phyloP scores from a whole-genome alignment of 2,329 filamentous ascomycete genomes.

The Penicillium sp. region DNA sequence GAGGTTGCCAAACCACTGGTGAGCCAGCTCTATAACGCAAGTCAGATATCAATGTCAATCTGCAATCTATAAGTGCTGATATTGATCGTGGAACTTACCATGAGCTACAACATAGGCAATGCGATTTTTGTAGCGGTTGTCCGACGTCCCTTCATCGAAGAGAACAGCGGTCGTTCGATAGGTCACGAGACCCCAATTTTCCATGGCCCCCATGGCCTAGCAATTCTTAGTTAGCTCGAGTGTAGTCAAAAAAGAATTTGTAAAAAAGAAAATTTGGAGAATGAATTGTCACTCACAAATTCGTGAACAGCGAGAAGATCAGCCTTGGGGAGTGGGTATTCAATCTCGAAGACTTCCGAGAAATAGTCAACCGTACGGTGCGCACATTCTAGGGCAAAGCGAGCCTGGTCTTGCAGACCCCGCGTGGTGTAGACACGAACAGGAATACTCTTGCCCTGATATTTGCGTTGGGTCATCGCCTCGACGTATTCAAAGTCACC shows the following conservation, averaged over 20 bases:
- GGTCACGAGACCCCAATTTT: slow-evolving; percentile 95
- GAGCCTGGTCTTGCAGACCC: slow-evolving; percentile 89
- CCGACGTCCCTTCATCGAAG: slow-evolving; percentile 91
- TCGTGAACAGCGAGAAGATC: slow-evolving; percentile 90
- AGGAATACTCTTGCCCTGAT: slow-evolving; percentile 86
- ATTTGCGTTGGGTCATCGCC: slow-evolving; percentile 81
- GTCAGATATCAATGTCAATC: background rate
- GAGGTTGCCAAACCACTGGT: slow-evolving; percentile 94
- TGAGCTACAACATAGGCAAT: slow-evolving; percentile 98
- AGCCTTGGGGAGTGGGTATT: slow-evolving; percentile 89
- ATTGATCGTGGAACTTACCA: slow-evolving; percentile 35
- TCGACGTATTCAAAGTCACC: slow-evolving; percentile 98
- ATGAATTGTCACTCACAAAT: slow-evolving; percentile 62
- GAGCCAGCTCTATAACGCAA: slow-evolving; percentile 67
- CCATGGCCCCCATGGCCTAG: slow-evolving; percentile 70
- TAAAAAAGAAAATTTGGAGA: background rate
- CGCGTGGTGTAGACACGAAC: slow-evolving; percentile 94
- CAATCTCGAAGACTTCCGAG: slow-evolving; percentile 87
- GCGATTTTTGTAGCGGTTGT: slow-evolving; percentile 85
- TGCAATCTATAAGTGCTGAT: background rate
- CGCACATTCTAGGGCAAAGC: slow-evolving; percentile 84
- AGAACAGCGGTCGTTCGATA: slow-evolving; percentile 93
- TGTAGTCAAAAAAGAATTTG: no score
- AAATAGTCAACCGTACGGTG: slow-evolving; percentile 95
- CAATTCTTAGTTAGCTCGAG: slow-evolving; percentile 41